Evolutionary conservation across 2,329 filamentous ascomycete genomes (phyloP).

Genomic region (Magnaporthales sp.): DNA sequence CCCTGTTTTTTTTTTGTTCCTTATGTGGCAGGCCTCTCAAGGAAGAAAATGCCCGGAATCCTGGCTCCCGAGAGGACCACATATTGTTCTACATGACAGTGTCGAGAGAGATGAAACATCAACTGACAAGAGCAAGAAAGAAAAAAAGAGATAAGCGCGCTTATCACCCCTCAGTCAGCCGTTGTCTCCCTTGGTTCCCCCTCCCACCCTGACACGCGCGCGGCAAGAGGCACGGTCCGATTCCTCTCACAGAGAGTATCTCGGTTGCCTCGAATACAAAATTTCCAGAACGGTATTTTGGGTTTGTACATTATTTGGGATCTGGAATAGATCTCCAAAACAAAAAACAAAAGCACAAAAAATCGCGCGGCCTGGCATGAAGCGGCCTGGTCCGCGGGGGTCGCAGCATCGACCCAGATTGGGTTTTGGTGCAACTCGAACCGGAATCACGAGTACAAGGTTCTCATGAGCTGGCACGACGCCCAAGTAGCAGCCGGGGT

Average conservation of each 20-base stretch:
- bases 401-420: slow-evolving; percentile 45
- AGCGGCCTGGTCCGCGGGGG: slow-evolving; percentile 26
- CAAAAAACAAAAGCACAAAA: slow-evolving; percentile 1
- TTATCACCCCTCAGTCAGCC: background rate
- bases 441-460: background rate
- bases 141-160: background rate
- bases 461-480: background rate
- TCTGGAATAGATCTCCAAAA: background rate
- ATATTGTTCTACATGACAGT: background rate
- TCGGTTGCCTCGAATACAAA: background rate
- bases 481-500: background rate
- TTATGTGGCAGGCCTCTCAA: background rate
- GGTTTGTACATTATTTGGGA: background rate
- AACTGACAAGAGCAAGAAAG: background rate
- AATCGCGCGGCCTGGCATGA: background rate
- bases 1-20: background rate
- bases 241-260: background rate
- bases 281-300: background rate
- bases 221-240: background rate
- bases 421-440: slow-evolving; percentile 9
- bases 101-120: background rate
- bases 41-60: background rate
- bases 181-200: background rate
- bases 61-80: background rate
- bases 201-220: background rate